Conservation (phyloP, 495 filamentous ascomycete species). For the Xylaria longipes region DNA sequence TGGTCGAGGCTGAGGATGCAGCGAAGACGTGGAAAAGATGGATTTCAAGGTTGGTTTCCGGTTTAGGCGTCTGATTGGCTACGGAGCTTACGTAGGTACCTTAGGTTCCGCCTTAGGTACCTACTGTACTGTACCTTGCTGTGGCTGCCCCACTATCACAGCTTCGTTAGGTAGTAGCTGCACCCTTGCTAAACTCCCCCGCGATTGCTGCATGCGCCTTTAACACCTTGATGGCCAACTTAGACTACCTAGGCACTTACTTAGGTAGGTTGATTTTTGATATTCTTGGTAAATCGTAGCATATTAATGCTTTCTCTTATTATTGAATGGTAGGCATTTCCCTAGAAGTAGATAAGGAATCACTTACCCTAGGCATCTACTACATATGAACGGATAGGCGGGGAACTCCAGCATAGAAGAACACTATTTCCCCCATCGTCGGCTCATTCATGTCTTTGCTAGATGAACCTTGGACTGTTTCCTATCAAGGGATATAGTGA, state of each 20-base stretch:
- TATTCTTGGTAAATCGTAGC: neutral
- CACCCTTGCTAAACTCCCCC: neutral
- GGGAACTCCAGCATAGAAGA: neutral
- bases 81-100: constrained; percentile 3
- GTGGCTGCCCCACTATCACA: constrained; percentile 5
- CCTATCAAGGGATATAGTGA: neutral
- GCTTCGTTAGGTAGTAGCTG: neutral
- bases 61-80: constrained; percentile 24
- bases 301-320: neutral
- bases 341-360: neutral
- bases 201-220: neutral
- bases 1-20: constrained; percentile 24
- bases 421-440: neutral
- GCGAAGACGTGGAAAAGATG: constrained; percentile 5
- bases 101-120: neutral
- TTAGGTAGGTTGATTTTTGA: neutral
- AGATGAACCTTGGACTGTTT: neutral
- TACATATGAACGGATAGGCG: neutral
- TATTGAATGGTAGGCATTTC: neutral
- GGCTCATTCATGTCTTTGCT: neutral
- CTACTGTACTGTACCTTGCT: neutral
- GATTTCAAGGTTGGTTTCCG: constrained; percentile 23
- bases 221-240: neutral
- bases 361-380: neutral
- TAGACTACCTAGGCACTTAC: neutral